phyloP scores from a whole-genome alignment of 2,329 filamentous ascomycete genomes.

The Cytospora leucostoma region DNA sequence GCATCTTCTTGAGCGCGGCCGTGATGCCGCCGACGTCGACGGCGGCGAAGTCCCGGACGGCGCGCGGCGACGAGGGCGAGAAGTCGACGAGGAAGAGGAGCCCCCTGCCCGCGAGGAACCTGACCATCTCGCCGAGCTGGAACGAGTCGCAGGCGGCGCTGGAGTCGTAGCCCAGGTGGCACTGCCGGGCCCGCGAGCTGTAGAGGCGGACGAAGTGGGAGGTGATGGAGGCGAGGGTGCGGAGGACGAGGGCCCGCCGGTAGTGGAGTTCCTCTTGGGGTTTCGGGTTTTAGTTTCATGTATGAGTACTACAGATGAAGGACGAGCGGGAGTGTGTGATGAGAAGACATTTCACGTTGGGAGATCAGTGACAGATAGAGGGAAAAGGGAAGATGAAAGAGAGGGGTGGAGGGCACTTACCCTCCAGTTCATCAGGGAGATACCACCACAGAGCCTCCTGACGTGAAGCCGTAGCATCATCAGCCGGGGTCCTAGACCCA shows the following conservation, averaged over 20 bases:
- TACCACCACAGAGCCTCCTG: slow-evolving; percentile 67
- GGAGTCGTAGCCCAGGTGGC: slow-evolving; percentile 73
- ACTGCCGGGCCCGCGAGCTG: slow-evolving; percentile 65
- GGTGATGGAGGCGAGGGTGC: slow-evolving; percentile 69
- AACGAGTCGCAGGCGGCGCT: slow-evolving; percentile 74
- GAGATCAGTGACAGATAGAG: slow-evolving; percentile 10
- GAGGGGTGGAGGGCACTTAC: slow-evolving; percentile 41
- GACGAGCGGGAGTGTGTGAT: not conserved
- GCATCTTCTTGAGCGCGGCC: slow-evolving; percentile 62
- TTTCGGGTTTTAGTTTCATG: slow-evolving; percentile 40
- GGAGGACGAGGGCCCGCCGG: slow-evolving; percentile 66
- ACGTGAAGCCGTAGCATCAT: slow-evolving; percentile 28
- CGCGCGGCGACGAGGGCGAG: slow-evolving; percentile 47
- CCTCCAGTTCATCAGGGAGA: slow-evolving; percentile 67
- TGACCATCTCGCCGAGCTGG: slow-evolving; percentile 76
- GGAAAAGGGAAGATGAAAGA: too few relatives aligned
- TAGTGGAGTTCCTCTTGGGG: slow-evolving; percentile 48
- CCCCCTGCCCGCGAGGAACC: slow-evolving; percentile 65
- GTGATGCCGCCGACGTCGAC: slow-evolving; percentile 65
- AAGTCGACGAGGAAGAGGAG: slow-evolving; percentile 63
- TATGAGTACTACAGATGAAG: slow-evolving; percentile 24
- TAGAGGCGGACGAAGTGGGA: slow-evolving; percentile 68
- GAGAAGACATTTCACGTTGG: too few relatives aligned
- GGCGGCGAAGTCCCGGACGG: slow-evolving; percentile 51
- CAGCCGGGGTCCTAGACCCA: slow-evolving; percentile 34